Evolutionary conservation across 495 filamentous ascomycete genomes (phyloP), one percentile per base, ranked within the genome.

Genomic region (Penicillium macrosclerotiorum): DNA sequence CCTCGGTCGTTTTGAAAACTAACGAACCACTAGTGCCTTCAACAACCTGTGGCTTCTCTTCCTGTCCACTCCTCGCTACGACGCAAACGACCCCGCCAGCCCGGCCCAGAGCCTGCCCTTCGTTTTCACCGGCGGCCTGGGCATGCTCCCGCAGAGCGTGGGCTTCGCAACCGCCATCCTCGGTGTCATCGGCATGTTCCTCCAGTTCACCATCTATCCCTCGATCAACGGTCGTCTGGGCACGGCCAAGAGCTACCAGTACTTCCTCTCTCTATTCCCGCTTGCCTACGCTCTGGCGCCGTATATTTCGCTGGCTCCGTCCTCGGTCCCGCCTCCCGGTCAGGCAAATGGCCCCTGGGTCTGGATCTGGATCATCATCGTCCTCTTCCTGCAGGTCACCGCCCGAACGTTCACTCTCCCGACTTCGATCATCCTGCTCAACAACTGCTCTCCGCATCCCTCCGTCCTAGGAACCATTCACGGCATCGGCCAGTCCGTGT

Each of bases 31-130:
- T 17, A 41, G 70, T 47, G 88, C 87, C 32, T 93, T 91, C 75
- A 88, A 88, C 64, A 85, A 83, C 37, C 76, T 92, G 34, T 92
- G 86, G 87, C 85, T 87, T 48, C 76, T 89, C 45, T 92, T 90
- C 73, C 82, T 95, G 46, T 89, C 85, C 1, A 87, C 88, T 0
- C 85, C 88, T 0, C 85, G 87, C 25, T 83, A 82, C 51, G 75
- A 86, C 47, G 47, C 69, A 9, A 65, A 68, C 27, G 62, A 74
- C 45, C 63, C 74, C 5, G 54, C 59, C 23, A 64, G 63, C 35
- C 71, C 73, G 5, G 57, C 58, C 8, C 75, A 67, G 16, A 62
- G 60, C 29, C 71, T 80, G 3, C 84, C 84, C 1, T 84, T 94
- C 60, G 59, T 71, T 50, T 93, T 93, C 70, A 90, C 86, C 1